Evolutionary conservation across 805 yeast genomes (phyloP), one percentile per base, ranked within the genome.

Genomic region (Jamesozyma piceae): DNA sequence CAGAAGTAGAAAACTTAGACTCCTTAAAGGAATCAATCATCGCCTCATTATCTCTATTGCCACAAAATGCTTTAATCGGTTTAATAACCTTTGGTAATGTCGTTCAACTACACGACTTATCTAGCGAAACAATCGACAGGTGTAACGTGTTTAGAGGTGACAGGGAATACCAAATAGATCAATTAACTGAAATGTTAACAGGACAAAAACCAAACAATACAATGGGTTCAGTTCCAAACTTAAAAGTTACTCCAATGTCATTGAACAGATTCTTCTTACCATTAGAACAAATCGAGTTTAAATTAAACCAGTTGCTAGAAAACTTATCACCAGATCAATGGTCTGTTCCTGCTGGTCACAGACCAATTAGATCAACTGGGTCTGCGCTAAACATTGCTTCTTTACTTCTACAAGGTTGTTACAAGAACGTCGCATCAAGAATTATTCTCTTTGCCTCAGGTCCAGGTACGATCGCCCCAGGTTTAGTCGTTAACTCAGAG

Each of bases 401-500:
- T 22, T 75, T 83, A 52, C 62, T 92, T 43, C 73, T 88, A 50
- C 95, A 89, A 60, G 80, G 85, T 31, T 73, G 92, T 24, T 86
- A 78, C 67, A 80, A 88, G 41, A 88, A 85, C 44, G 77, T 80
- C 52, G 95, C 97, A 39, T 88, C 95, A 14, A 79, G 97, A 62
- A 73, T 92, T 53, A 80, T 87, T 71, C 71, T 92, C 46, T 92
- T 92, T 58, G 79, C 95, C 33, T 94, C 90, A 42, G 99, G 98
- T 49, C 95, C 96, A 38, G 81, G 96, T 62, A 92, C 98, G 37
- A 79, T 83, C 58, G 83, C 82, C 37, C 97, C 99, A 11, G 99
- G 99, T 54, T 69, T 85, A 61, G 87, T 92, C 51, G 99, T 92
- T 24, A 86, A 90, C 36, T 78, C 82, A 20, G 92, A 88, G 63